Percentiles rank a stretch among this genome's conserved stretches.
Evolutionary conservation across 75 land plant species (phyloP).

Genomic region (Ceratopteris richardii): DNA sequence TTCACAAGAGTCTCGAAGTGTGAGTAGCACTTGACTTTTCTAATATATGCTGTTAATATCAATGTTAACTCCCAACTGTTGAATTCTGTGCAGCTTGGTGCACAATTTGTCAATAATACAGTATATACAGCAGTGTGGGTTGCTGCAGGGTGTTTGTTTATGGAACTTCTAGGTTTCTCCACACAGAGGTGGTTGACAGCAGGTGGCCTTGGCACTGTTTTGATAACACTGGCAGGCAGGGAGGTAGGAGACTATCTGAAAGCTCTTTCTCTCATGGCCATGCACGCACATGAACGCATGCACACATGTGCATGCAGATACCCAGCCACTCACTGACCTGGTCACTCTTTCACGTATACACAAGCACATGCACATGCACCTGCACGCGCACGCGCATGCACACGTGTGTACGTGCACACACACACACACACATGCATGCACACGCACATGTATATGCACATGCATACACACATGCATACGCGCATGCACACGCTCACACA

Average conservation of each 20-base stretch:
- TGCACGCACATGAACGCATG: no score
- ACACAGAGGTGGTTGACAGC: slow-evolving; percentile 94
- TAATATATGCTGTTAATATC: neutral
- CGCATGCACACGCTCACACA: no score
- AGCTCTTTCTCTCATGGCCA: no score
- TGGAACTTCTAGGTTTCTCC: slow-evolving; percentile 91
- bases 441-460: no score
- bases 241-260: slow-evolving; percentile 42
- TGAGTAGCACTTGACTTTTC: slow-evolving; percentile 19
- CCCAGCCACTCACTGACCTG: no score
- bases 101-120: slow-evolving; percentile 79
- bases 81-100: slow-evolving; percentile 57
- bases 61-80: neutral
- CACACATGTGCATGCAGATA: no score
- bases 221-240: slow-evolving; percentile 92
- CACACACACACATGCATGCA: no score
- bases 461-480: no score
- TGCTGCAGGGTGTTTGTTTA: slow-evolving; percentile 80
- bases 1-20: slow-evolving; percentile 53
- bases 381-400: no score
- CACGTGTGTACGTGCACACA: no score
- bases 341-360: no score
- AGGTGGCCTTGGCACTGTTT: slow-evolving; percentile 92
- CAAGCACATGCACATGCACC: no score
- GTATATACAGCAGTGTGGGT: slow-evolving; percentile 85